Evolutionary conservation across 108 stramenopile genomes (phyloP).

Genomic region (Cyclotella distinguenda): DNA sequence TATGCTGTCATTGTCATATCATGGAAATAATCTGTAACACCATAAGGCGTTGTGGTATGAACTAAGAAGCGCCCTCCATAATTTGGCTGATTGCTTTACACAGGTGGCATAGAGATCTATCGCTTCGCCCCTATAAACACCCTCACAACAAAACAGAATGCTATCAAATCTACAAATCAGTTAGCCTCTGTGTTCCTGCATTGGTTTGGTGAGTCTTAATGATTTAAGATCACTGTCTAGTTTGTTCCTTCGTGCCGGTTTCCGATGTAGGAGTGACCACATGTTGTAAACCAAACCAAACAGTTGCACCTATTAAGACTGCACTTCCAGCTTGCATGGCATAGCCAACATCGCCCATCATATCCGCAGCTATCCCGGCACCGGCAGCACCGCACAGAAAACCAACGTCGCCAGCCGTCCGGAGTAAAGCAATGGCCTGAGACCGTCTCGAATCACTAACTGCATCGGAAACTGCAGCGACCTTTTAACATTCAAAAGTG

Average conservation of each 20-base stretch:
- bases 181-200: too few relatives aligned
- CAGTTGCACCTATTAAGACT: slow-evolving; percentile 64
- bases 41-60: too few relatives aligned
- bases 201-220: too few relatives aligned
- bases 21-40: too few relatives aligned
- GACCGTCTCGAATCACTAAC: slow-evolving; percentile 66
- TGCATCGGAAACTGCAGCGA: slow-evolving; percentile 71
- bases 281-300: slow-evolving; percentile 59
- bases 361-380: slow-evolving; percentile 72
- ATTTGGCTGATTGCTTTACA: too few relatives aligned
- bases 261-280: background rate
- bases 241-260: background rate
- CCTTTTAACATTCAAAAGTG: background rate
- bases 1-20: too few relatives aligned
- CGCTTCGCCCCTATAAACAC: too few relatives aligned
- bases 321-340: slow-evolving; percentile 78
- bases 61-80: too few relatives aligned
- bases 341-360: slow-evolving; percentile 55
- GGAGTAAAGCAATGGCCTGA: slow-evolving; percentile 78
- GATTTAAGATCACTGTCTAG: too few relatives aligned
- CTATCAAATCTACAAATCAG: too few relatives aligned
- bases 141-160: too few relatives aligned
- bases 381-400: slow-evolving; percentile 75
- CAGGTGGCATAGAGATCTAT: too few relatives aligned
- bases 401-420: slow-evolving; percentile 85